These are phyloP conservation scores for Mycena polygramma DNA, from an alignment of 768 basidiomycete genomes.

Conservation along the genomic window DNA sequence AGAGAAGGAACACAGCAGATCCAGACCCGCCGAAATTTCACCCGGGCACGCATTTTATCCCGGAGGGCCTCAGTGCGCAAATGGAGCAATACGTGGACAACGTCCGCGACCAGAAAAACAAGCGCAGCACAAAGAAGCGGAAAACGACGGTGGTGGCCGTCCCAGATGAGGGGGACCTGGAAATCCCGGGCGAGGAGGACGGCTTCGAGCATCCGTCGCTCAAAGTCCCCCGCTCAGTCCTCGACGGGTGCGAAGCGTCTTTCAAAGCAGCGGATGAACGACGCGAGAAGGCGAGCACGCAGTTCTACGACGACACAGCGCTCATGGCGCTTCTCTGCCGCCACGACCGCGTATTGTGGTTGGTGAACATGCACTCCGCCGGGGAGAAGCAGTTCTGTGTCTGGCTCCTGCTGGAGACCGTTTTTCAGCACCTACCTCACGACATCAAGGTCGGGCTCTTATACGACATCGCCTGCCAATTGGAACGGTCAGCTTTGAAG, in stretches of 20 bases:
- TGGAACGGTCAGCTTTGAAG: slow-evolving; percentile 44
- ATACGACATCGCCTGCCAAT: slow-evolving; percentile 55
- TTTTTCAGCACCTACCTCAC: slow-evolving; percentile 50
- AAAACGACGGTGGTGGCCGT: neutral
- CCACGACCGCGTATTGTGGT: slow-evolving; percentile 50
- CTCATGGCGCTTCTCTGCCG: slow-evolving; percentile 54
- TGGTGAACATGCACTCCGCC: slow-evolving; percentile 52
- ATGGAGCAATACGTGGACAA: slow-evolving; percentile 22
- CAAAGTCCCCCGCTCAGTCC: slow-evolving; percentile 23
- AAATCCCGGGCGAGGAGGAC: slow-evolving; percentile 1
- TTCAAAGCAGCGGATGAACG: slow-evolving; percentile 34
- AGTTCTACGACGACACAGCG: slow-evolving; percentile 38
- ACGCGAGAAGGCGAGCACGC: slow-evolving; percentile 37
- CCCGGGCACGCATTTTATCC: slow-evolving; percentile 27
- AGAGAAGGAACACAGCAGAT: slow-evolving; percentile 26
- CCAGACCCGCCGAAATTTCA: slow-evolving; percentile 22
- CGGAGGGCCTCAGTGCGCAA: neutral
- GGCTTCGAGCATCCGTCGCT: neutral
- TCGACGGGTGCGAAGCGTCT: slow-evolving; percentile 30
- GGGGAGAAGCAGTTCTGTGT: slow-evolving; percentile 52
- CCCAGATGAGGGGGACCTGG: neutral
- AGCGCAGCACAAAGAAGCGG: neutral
- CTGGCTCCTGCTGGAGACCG: slow-evolving; percentile 45
- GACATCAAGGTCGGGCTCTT: slow-evolving; percentile 41
- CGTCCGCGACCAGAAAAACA: neutral